Conservation (phyloP, 306 rosid genomes). For the Cyclanthera cordifolia region DNA sequence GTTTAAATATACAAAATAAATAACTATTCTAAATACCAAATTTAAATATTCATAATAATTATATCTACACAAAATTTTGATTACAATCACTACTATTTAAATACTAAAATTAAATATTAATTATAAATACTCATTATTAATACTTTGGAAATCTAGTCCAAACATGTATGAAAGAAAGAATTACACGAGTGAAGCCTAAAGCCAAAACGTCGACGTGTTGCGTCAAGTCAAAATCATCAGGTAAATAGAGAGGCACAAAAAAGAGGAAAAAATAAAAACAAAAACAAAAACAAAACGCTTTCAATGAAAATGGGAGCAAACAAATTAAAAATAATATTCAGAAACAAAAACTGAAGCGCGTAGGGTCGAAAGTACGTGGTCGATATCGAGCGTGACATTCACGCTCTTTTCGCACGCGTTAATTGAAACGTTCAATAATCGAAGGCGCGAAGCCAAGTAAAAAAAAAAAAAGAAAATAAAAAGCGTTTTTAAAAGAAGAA, state of each 20-base stretch:
- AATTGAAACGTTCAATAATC: neutral
- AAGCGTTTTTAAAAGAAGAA: neutral
- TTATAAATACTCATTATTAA: too few relatives aligned
- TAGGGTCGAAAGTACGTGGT: neutral
- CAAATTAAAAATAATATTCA: neutral
- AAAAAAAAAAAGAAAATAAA: neutral
- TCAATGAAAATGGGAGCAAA: neutral
- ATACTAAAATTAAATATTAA: too few relatives aligned
- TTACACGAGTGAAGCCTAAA: too few relatives aligned
- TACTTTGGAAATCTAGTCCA: too few relatives aligned
- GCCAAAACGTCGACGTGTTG: too few relatives aligned
- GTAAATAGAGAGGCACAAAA: neutral
- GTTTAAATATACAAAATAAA: too few relatives aligned
- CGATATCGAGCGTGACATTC: neutral
- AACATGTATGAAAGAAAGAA: too few relatives aligned
- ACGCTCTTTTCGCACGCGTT: neutral
- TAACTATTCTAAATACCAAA: too few relatives aligned
- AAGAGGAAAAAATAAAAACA: too few relatives aligned
- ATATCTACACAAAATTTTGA: too few relatives aligned
- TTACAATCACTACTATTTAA: too few relatives aligned
- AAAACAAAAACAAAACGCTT: neutral
- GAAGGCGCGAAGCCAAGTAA: conserved; percentile 10
- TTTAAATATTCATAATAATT: too few relatives aligned
- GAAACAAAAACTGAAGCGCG: neutral
- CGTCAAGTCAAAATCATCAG: neutral